Base-by-base conservation (phyloP, 192 early-diverging fungal genomes). In the Backusella parvicylindrica region DNA sequence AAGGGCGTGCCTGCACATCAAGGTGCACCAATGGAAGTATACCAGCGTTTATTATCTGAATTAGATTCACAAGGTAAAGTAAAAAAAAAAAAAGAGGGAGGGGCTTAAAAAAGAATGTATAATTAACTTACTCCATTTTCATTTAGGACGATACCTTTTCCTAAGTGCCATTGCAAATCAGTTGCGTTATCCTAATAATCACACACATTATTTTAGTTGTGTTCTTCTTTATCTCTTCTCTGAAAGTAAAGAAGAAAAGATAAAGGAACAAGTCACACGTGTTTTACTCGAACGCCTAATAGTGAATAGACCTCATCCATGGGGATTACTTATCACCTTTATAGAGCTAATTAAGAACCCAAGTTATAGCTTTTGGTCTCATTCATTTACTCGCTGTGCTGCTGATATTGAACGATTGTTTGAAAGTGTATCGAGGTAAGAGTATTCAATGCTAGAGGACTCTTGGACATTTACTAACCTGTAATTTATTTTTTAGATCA, bases 331-430 rank as follows among this genome's bases (percentile, higher is more conserved):
- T 73, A 95, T 98, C 18, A 98, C 98, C 23, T 96, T 99, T 76
- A 99, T 98, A 67, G 98, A 99, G 81, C 80, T 99, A 75, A 94
- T 99, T 81, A 93, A 95, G 75, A 97, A 98, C 80, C 93, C 93
- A 28, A 75, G 84, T 7, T 89, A 89, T 68, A 81, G 84, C 53
- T 89, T 89, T 79, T 88, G 88, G 87, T 84, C 83, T 32, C 85
- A 88, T 67, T 77, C 81, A 13, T 89, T 89, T 50, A 89, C 87
- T 15, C 80, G 89, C 35, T 90, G 90, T 71, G 90, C 92, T 11
- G 85, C 92, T n/a, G 94, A 95, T 76, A 92, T 95, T 76, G 92
- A 95, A 74, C 84, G 90, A 31, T 78, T 95, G 43, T 95, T 94
- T 85, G 85, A 88, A 49, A 91, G 87, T 72, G 94, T 94, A 21